phyloP scores from a whole-genome alignment of 352 stramenopile species.

The Phytophthora pseudosyringae region DNA sequence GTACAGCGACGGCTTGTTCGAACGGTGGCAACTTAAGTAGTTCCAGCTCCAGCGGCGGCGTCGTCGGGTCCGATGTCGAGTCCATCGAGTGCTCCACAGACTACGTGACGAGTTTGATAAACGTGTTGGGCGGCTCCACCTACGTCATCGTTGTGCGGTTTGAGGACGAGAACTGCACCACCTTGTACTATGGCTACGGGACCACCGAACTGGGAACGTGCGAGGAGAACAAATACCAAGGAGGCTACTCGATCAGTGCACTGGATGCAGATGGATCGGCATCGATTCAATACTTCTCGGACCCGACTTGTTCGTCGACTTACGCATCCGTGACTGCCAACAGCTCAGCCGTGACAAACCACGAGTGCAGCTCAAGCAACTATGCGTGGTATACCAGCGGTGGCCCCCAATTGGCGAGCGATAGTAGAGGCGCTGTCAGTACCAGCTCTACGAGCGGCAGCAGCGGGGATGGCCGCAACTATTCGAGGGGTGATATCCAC shows the following conservation, averaged over 20 bases:
- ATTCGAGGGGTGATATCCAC: neutral
- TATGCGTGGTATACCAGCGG: constrained; percentile 23
- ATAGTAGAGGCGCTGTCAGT: neutral
- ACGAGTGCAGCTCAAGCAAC: constrained; percentile 18
- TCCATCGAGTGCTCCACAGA: constrained; percentile 19
- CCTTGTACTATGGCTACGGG: constrained; percentile 8
- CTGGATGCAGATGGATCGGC: constrained; percentile 10
- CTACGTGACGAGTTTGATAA: constrained; percentile 7
- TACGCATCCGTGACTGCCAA: constrained; percentile 5
- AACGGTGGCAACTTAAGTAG: neutral
- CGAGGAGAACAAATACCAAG: constrained; percentile 5
- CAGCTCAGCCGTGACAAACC: neutral
- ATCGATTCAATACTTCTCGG: constrained; percentile 7
- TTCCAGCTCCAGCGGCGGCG: neutral
- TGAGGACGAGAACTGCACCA: constrained; percentile 13
- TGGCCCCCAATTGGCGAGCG: neutral
- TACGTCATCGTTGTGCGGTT: constrained; percentile 14
- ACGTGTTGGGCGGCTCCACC: neutral
- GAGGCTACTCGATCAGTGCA: constrained; percentile 6
- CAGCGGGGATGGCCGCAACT: neutral
- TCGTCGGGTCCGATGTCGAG: neutral
- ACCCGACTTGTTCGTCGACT: constrained; percentile 3
- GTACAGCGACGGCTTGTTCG: constrained; percentile 4
- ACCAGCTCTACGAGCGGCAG: neutral
- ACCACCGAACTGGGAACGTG: constrained; percentile 3